Evolutionary conservation across 495 filamentous ascomycete species (phyloP), one percentile per base, ranked within the genome.

Genomic region (Podospora australis): DNA sequence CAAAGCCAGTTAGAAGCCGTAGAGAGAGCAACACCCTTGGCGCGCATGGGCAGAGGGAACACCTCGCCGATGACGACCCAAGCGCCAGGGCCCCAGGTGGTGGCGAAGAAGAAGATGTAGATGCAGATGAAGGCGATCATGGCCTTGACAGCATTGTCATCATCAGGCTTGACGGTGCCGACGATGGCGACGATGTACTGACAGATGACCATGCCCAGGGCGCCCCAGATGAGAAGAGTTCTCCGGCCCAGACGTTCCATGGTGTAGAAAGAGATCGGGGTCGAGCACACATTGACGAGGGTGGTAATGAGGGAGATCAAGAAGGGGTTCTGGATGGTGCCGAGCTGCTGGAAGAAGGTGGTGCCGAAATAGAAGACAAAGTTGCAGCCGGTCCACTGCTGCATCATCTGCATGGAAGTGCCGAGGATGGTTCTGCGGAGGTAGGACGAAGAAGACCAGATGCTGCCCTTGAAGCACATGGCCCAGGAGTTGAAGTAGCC

Each of bases 281-380:
- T 94, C 42, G 83, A 88, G 60, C 66, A 68, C 26, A 92, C 86
- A 66, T 94, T 95, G 73, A 94, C 84, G 44, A 89, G 75, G 44
- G 84, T 90, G 39, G 81, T 87, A 67, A 94, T 79, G 52, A 95
- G 70, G 46, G 71, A 78, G 60, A 90, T 86, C 36, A 91, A 66
- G 76, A 94, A 94, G 49, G 86, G 77, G 70, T 90, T 79, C 30
- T 57, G 52, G 58, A 92, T 84, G 51, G 83, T 79, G 44, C 77
- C 74, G n/a, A 82, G 80, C 40, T 82, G 72, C 60, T 78, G 70
- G 73, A 92, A 85, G 77, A 90, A 91, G 38, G 81, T 77, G 30
- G 85, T 88, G 38, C 82, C 82, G 58, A 84, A 91, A 74, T 90
- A 94, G 77, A 94, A 91, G 69, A 94, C 80, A 69, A 91, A 91